Evolutionary conservation across 2,329 filamentous ascomycete genomes (phyloP), one percentile per base, ranked within the genome.

Genomic region (Xylaria sp.): DNA sequence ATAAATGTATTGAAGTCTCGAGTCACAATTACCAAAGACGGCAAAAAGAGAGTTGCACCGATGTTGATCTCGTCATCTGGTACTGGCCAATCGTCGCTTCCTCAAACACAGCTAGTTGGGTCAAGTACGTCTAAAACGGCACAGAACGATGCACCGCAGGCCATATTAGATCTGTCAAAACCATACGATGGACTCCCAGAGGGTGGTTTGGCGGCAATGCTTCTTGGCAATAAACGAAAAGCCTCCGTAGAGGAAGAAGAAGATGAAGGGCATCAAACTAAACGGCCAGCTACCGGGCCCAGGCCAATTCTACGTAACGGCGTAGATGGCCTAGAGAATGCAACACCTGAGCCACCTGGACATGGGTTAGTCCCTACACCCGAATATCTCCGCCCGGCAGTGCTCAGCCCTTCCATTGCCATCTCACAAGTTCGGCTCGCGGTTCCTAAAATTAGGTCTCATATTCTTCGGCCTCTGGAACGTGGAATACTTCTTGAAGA

Each of bases 11-110:
- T 98, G 71, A 98, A 98, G 80, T 93, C 95, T 70, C 88, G 96
- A 61, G 94, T 98, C 3, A 97, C 95, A 0, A 91, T 97, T 68
- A 97, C 93, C 0, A 98, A 97, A 79, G 95, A 99, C 73, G 96
- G 96, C 36, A 98, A 96, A 82, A 99, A 99, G 82, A 89, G 96
- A 63, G 95, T 99, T 64, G 93, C 94, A 4, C 96, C 96, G 1
- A 85, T 99, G 71, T 85, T 99, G 13, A 93, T 99, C 6, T 97
- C 95, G 0, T 94, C 93, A 0, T 95, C 94, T 9, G 93, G 93
- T 2, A 92, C 91, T 0, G 93, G 93, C 11, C 90, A 94, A 76
- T 97, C 94, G 0, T 97, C 94, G 17, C 83, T 97, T 13, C 95
- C 95, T 0, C 93, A 97, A 76, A 92, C 94, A 26, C 93, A 97